Base-by-base conservation (phyloP, 139 green algal genomes). In the Chlorella vulgaris region DNA sequence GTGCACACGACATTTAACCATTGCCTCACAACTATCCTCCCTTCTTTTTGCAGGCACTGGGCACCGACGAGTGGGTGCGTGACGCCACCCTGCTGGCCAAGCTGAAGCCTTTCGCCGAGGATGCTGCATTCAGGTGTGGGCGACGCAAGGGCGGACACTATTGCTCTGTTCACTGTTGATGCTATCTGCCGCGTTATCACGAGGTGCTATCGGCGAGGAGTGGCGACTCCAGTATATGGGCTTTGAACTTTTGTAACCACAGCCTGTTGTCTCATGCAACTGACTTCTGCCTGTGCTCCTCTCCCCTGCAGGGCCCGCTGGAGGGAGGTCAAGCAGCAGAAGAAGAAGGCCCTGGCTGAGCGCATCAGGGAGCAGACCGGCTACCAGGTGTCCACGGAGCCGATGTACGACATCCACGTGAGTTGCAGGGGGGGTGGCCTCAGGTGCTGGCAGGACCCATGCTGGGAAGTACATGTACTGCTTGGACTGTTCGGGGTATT, bases 371-470 rank as follows among this genome's bases (percentile, higher is more conserved):
- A 87, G 61, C 82, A 86, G 28, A 95, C 90, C 69, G 96, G 94
- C 80, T 86, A 95, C 55, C 84, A 91, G 58, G 88, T 99, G 29
- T 51, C 85, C 40, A 82, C 79, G 28, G 65, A 91, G 69, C 84
- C 92, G 35, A 91, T 99, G 91, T 99, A 97, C 76, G 96, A 99
- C 91, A 88, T 99, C 66, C 96, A 98, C 77, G 89, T 96, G 60
- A 5, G 71, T 47, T n/a, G 21, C 3, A n/a, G 66, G 15, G 1
- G 21, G 1, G 1, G 19, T 1, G 38, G 24, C 3, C 47, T 10
- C 66, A 55, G 18, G 66, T 15, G 21, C 29, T 22, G 24, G 40
- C 5, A 58, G n/a, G n/a, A 58, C 47, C 47, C 15, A 15, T 15
- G 47, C 47, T 58, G 47, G 47, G 47, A n/a, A n/a, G n/a, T n/a